phyloP scores from a whole-genome alignment of 495 filamentous ascomycete genomes.

The Talaromyces ruber region DNA sequence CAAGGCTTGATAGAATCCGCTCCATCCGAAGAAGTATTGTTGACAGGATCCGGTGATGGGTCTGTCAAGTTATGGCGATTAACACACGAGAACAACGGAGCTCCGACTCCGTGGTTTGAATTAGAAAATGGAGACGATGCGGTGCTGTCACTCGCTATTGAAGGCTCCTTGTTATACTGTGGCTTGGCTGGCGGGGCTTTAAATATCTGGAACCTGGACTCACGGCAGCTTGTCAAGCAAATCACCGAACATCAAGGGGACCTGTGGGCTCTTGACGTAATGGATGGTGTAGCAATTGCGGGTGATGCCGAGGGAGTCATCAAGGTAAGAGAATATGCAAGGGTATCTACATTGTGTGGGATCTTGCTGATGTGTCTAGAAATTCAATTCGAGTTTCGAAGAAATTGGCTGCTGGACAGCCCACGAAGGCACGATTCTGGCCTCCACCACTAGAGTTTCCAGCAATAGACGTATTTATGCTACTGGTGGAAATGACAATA shows the following conservation, averaged over 20 bases:
- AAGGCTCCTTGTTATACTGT: conserved; percentile 84
- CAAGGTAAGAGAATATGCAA: conserved; percentile 47
- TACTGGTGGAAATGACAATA: conserved; percentile 91
- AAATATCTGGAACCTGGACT: conserved; percentile 96
- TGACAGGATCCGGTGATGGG: conserved; percentile 91
- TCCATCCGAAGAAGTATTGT: conserved; percentile 64
- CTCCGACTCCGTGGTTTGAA: conserved; percentile 45
- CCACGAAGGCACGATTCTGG: conserved; percentile 76
- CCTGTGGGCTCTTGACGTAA: conserved; percentile 76
- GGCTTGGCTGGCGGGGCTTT: conserved; percentile 84
- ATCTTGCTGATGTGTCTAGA: conserved; percentile 27
- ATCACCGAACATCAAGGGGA: conserved; percentile 75
- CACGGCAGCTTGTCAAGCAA: conserved; percentile 76
- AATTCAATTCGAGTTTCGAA: conserved; percentile 85
- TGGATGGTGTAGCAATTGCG: conserved; percentile 75
- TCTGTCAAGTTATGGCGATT: conserved; percentile 86
- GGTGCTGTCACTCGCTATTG: conserved; percentile 73
- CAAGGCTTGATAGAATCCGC: conserved; percentile 54
- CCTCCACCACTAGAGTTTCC: conserved; percentile 66
- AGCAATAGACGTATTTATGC: conserved; percentile 69
- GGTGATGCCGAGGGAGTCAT: conserved; percentile 72
- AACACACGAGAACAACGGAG: conserved; percentile 38
- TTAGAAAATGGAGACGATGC: conserved; percentile 76
- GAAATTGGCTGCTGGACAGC: conserved; percentile 75
- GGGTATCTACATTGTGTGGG: not conserved